A percentile compares a stretch with the other conserved stretches of the same genome.
Conservation (phyloP, 1,139 yeast genomes). For the Taphrina populina region DNA sequence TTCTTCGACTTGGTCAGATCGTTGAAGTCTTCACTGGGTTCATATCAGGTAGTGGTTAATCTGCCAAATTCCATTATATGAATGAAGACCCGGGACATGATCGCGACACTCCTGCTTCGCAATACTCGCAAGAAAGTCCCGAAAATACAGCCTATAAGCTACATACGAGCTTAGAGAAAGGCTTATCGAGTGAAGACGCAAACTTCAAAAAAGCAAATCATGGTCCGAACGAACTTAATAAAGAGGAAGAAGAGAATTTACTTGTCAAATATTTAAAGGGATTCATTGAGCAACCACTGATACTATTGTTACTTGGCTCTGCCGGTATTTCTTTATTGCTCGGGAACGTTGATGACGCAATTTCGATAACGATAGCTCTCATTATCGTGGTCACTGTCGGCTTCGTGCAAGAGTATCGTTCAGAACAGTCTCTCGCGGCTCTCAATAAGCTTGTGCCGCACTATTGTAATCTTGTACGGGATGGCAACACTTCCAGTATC, state of each 20-base stretch:
- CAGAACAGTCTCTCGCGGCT: conserved; percentile 90
- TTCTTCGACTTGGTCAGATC: too few species aligned
- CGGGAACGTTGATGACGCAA: conserved; percentile 92
- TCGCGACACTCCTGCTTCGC: conserved; percentile 27
- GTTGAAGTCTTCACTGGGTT: too few species aligned
- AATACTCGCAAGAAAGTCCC: conserved; percentile 20
- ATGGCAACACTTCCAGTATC: conserved; percentile 66
- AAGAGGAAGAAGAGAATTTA: conserved; percentile 74
- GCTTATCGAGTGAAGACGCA: conserved; percentile 30
- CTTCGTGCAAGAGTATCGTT: conserved; percentile 90
- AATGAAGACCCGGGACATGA: conserved; percentile 13
- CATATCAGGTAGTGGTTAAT: too few species aligned
- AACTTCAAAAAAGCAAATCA: conserved; percentile 60
- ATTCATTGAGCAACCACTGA: conserved; percentile 86
- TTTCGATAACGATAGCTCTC: conserved; percentile 49
- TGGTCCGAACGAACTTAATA: conserved; percentile 71
- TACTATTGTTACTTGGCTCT: conserved; percentile 79
- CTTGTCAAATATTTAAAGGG: conserved; percentile 67
- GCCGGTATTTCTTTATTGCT: conserved; percentile 79
- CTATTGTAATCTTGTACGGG: conserved; percentile 82
- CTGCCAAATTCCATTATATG: too few species aligned
- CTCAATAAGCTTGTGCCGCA: conserved; percentile 90
- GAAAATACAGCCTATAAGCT: conserved; percentile 27
- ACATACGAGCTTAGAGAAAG: conserved; percentile 19
- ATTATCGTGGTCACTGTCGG: conserved; percentile 56